Evolutionary conservation across 306 rosid species (phyloP).

Genomic region (Geum urbanum): DNA sequence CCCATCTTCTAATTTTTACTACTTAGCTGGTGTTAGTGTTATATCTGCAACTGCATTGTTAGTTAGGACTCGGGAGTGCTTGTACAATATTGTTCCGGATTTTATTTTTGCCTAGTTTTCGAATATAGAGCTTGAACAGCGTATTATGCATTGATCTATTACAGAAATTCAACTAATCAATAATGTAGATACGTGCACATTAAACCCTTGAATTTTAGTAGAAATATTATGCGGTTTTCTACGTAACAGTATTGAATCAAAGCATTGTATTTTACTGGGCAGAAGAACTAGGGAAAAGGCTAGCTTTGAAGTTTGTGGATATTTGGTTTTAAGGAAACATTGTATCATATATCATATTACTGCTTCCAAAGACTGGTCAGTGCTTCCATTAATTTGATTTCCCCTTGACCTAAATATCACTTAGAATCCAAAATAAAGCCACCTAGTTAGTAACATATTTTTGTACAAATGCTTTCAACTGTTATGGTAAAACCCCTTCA

Average conservation of each 20-base stretch:
- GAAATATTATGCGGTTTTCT: background rate
- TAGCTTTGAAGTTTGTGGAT: background rate
- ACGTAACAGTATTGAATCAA: background rate
- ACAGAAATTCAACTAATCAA: no score
- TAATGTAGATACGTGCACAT: background rate
- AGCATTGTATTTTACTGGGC: conserved; percentile 10
- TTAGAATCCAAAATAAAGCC: background rate
- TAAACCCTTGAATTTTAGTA: background rate
- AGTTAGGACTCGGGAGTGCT: no score
- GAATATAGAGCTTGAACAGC: background rate
- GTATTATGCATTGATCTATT: background rate
- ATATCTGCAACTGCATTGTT: no score
- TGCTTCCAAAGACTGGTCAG: background rate
- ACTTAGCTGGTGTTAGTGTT: no score
- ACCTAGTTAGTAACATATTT: background rate
- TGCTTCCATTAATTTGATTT: background rate
- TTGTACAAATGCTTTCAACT: background rate
- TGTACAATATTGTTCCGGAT: background rate
- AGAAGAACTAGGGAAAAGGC: no score
- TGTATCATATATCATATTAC: background rate
- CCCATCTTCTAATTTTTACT: no score
- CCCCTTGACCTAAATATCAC: background rate
- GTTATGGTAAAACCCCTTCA: background rate
- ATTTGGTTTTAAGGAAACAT: background rate
- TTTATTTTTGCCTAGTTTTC: background rate